phyloP scores from a whole-genome alignment of 352 stramenopile species.

The Plasmopara halstedii region DNA sequence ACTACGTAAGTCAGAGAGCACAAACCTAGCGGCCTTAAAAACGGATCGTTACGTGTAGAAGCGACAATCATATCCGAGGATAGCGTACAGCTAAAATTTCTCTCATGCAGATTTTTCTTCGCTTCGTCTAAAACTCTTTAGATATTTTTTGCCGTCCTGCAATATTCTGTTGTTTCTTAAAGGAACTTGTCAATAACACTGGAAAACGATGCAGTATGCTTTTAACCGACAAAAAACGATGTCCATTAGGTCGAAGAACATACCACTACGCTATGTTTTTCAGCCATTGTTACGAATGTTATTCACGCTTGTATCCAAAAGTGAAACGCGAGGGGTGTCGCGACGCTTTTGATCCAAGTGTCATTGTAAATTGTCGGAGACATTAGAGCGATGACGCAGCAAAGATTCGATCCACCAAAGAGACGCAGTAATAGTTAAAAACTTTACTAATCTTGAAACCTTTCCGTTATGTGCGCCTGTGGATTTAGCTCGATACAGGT shows the following conservation, averaged over 20 bases:
- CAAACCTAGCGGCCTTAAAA: too few relatives aligned
- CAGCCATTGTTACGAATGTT: neutral
- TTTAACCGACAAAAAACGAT: conserved; percentile 15
- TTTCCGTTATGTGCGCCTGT: neutral
- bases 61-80: too few relatives aligned
- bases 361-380: neutral
- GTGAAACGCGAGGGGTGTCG: neutral
- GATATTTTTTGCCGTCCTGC: too few relatives aligned
- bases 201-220: too few relatives aligned
- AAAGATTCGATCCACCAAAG: neutral
- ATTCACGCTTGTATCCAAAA: neutral
- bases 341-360: neutral
- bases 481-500: neutral
- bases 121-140: too few relatives aligned
- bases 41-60: too few relatives aligned
- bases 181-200: too few relatives aligned
- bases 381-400: neutral
- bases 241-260: conserved; percentile 9
- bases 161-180: too few relatives aligned
- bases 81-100: too few relatives aligned
- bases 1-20: too few relatives aligned
- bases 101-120: too few relatives aligned
- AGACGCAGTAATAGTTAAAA: neutral
- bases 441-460: neutral
- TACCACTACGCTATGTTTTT: neutral